Conservation (phyloP, 306 rosid genomes). For the Citrullus colocynthis region DNA sequence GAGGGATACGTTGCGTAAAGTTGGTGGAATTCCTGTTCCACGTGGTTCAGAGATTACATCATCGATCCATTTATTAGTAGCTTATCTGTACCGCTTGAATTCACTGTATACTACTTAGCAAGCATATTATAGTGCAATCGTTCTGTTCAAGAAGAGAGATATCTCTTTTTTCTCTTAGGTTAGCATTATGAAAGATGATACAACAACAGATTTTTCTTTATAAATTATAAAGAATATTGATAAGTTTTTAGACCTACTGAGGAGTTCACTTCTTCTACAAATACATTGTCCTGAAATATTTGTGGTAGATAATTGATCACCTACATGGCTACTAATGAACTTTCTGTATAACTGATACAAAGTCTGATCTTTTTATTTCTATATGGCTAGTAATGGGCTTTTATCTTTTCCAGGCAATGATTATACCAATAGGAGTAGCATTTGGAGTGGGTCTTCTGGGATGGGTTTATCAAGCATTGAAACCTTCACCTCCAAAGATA, state of each 20-base stretch:
- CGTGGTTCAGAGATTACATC: background rate
- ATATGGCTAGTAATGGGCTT: background rate
- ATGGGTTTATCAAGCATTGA: slow-evolving; percentile 36
- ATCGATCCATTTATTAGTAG: background rate
- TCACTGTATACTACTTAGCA: background rate
- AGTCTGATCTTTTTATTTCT: background rate
- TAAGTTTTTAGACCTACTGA: background rate
- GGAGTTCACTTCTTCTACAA: background rate
- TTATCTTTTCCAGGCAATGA: slow-evolving; percentile 33
- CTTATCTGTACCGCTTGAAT: background rate
- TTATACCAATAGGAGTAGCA: slow-evolving; percentile 34
- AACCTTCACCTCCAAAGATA: slow-evolving; percentile 48
- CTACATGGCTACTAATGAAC: background rate
- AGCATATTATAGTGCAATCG: background rate
- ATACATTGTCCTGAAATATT: background rate
- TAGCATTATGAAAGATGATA: background rate
- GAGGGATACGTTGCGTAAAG: background rate
- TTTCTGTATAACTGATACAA: background rate
- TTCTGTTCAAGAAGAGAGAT: background rate
- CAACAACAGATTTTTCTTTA: background rate
- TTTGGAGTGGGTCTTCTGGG: slow-evolving; percentile 40
- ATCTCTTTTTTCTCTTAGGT: background rate
- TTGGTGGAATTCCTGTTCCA: background rate
- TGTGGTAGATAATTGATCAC: background rate
- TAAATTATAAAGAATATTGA: background rate